Evolutionary conservation across 306 rosid genomes (phyloP), one percentile per base, ranked within the genome.

Genomic region (Canavalia ensiformis): DNA sequence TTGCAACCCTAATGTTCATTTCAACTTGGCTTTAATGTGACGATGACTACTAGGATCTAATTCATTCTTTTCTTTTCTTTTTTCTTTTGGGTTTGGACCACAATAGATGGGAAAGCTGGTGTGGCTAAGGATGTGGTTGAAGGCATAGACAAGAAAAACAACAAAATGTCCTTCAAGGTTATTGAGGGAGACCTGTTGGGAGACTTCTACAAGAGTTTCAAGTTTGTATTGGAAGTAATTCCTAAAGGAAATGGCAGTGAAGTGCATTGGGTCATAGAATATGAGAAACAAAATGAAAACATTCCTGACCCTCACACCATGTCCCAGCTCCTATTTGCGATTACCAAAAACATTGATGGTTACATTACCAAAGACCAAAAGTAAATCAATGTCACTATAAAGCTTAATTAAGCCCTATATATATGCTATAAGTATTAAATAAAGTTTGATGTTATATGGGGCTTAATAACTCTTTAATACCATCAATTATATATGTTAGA

Each of bases 271-370:
- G 68, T 58, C 2, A 0, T 88, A 13, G 92, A 87, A 37, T 90
- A 85, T 46, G 86, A 90, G 76, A 90, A 85, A 80, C 81, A 49
- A 7, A 81, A 87, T 0, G 86, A 67, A 8, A 44, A 79, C 6
- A 65, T 77, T 44, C 66, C 79, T 2, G 90, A 90, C 7, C 87
- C 92, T 4, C 87, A 87, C 55, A 18, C 81, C 3, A 2, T 85
- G 76, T 62, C 84, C 42, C 68, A 88, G 52, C 45, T 81, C 11
- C 10, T 0, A 0, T 31, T n/a, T 41, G 83, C 72, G 1, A 8
- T 81, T 9, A 75, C 76, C 54, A 78, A 75, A 25, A 85, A 62
- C 9, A 3, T 86, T n/a, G 88, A 72, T 2, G 63, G 74, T 77
- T 85, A 75, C 45, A 80, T 86, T 25, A n/a, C 41, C 13, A 34